phyloP scores from a whole-genome alignment of 148 eudicot species.

The Amaranthus hypochondriacus region DNA sequence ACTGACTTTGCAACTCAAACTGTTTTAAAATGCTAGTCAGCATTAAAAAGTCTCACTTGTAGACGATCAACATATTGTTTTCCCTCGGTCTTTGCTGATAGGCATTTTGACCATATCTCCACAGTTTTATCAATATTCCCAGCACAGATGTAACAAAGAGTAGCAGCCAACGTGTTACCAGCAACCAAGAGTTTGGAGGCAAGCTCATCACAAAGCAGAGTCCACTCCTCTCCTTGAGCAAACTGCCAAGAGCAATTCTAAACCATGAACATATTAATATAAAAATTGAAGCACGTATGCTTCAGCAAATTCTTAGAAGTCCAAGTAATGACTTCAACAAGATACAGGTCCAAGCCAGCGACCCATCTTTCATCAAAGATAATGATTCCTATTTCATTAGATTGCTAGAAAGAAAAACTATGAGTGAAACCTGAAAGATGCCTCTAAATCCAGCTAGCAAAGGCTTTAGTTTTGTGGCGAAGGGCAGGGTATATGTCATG shows the following conservation, averaged over 20 bases:
- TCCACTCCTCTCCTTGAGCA: slow-evolving; percentile 88
- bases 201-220: slow-evolving; percentile 74
- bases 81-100: slow-evolving; percentile 56
- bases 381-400: too few relatives aligned
- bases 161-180: slow-evolving; percentile 80
- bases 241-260: slow-evolving; percentile 45
- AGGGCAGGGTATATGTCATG: neutral
- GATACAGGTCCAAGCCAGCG: neutral
- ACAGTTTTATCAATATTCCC: slow-evolving; percentile 93
- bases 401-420: neutral
- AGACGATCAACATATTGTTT: slow-evolving; percentile 85
- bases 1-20: slow-evolving; percentile 1
- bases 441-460: neutral
- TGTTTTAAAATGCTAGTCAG: neutral
- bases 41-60: slow-evolving; percentile 46
- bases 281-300: neutral
- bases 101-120: slow-evolving; percentile 77
- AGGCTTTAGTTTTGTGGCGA: neutral
- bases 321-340: neutral
- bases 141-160: slow-evolving; percentile 91
- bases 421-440: neutral
- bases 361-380: neutral
- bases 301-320: neutral
- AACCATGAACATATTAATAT: slow-evolving; percentile 9
- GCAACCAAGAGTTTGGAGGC: slow-evolving; percentile 78